Conservation (phyloP, 2,329 filamentous ascomycete species). For the Aspergillus neotritici region DNA sequence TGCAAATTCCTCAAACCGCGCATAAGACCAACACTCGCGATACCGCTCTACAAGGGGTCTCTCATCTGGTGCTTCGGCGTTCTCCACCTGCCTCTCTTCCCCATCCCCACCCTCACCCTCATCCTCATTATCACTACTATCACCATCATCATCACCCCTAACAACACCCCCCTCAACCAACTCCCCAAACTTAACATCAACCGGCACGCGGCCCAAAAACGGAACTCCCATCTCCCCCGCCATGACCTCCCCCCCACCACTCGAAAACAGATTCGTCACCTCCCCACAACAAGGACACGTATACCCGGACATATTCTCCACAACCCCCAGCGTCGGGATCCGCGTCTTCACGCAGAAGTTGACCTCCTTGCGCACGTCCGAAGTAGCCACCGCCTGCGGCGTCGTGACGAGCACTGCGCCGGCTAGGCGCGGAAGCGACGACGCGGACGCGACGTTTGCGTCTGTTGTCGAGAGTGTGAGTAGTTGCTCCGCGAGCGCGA, state of each 20-base stretch:
- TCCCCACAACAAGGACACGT: constrained; percentile 61
- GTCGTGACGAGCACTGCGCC: constrained; percentile 95
- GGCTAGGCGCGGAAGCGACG: constrained; percentile 57
- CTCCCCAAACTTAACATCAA: constrained; percentile 86
- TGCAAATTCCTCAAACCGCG: constrained; percentile 39
- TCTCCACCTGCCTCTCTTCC: constrained; percentile 6
- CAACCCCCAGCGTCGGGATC: constrained; percentile 74
- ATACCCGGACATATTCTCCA: constrained; percentile 80
- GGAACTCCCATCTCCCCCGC: constrained; percentile 75
- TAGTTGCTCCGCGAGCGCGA: constrained; percentile 83
- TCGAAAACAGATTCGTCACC: constrained; percentile 89
- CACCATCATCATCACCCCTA: constrained; percentile 20
- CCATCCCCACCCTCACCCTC: constrained; percentile 15
- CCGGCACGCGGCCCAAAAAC: constrained; percentile 81
- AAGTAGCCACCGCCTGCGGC: constrained; percentile 86
- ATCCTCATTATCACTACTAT: constrained; percentile 21
- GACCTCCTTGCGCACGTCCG: constrained; percentile 89
- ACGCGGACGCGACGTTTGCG: constrained; percentile 12
- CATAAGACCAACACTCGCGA: constrained; percentile 39
- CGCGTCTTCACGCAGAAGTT: constrained; percentile 87
- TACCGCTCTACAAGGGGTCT: constrained; percentile 40
- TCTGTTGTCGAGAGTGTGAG: constrained; percentile 43
- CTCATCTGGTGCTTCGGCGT: constrained; percentile 18
- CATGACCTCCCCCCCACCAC: constrained; percentile 85
- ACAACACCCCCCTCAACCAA: constrained; percentile 62